Conservation (phyloP, 106 monocot species). For the Platanthera guangdongensis region DNA sequence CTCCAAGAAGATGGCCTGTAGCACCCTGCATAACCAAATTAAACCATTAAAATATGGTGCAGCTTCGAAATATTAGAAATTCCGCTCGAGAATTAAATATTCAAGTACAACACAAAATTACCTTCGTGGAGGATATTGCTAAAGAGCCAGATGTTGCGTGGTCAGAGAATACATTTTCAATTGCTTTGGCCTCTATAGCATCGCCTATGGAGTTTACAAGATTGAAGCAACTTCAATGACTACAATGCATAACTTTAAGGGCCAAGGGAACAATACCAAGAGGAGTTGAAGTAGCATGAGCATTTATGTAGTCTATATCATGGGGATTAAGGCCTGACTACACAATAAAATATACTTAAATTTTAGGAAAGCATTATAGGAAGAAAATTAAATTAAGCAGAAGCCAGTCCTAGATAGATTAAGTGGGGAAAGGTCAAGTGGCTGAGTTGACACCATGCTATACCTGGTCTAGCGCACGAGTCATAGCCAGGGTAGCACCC, state of each 20-base stretch:
- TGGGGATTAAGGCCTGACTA: conserved; percentile 78
- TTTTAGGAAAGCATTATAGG: background rate
- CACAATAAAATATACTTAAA: conserved; percentile 1
- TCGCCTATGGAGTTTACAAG: conserved; percentile 45
- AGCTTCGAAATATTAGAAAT: background rate
- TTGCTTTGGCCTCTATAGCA: conserved; percentile 74
- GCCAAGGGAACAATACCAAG: conserved; percentile 39
- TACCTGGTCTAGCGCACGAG: conserved; percentile 75
- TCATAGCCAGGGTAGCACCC: conserved; percentile 93
- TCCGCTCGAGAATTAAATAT: background rate
- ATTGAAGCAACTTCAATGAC: background rate
- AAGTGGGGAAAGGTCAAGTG: background rate
- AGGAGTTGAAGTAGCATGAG: conserved; percentile 97
- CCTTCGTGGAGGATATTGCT: conserved; percentile 92
- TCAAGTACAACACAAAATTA: conserved; percentile 14
- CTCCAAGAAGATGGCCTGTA: conserved; percentile 92
- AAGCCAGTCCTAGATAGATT: background rate
- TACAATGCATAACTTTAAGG: background rate
- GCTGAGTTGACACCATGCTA: background rate
- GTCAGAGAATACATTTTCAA: conserved; percentile 70
- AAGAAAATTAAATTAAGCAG: background rate
- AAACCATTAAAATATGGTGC: background rate
- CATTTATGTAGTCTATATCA: conserved; percentile 90
- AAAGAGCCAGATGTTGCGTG: conserved; percentile 82
- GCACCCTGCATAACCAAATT: conserved; percentile 54